These are phyloP conservation scores for Pichia occidentalis DNA, from an alignment of 805 yeast species.

Conservation along the genomic window DNA sequence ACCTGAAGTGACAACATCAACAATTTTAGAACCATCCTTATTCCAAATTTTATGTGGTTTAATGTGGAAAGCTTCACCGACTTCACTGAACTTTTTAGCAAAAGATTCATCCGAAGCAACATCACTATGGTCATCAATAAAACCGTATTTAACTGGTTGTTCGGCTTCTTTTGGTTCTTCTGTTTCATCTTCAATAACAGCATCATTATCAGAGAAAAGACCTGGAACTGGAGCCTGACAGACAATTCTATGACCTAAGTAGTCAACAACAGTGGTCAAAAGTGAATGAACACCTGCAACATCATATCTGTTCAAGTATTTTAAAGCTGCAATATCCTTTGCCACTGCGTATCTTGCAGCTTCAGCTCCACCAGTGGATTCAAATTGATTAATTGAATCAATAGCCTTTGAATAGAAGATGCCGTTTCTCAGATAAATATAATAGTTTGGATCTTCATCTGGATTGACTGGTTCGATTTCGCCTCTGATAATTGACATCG, in stretches of 20 bases:
- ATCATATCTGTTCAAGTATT: constrained; percentile 60
- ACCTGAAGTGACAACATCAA: constrained; percentile 57
- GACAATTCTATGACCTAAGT: constrained; percentile 78
- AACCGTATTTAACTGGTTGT: constrained; percentile 67
- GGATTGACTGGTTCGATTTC: constrained; percentile 76
- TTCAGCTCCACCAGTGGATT: constrained; percentile 66
- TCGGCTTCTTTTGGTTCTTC: constrained; percentile 31
- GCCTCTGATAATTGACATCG: constrained; percentile 67
- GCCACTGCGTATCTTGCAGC: constrained; percentile 77
- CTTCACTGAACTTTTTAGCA: constrained; percentile 45
- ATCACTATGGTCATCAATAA: constrained; percentile 49
- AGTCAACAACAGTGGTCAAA: constrained; percentile 83
- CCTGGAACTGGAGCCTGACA: constrained; percentile 98
- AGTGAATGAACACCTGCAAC: constrained; percentile 58
- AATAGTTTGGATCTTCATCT: constrained; percentile 53
- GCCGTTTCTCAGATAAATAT: constrained; percentile 71
- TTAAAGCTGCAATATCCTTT: constrained; percentile 73
- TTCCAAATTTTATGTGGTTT: constrained; percentile 58
- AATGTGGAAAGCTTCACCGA: constrained; percentile 73
- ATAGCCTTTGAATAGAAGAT: constrained; percentile 80
- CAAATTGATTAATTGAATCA: constrained; percentile 62
- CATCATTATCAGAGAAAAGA: constrained; percentile 43
- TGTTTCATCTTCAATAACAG: constrained; percentile 33
- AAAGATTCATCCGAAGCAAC: constrained; percentile 49
- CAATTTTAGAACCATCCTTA: constrained; percentile 35